phyloP scores from a whole-genome alignment of 371 early-diverging fungal species.

The Batrachochytrium dendrobatidis region DNA sequence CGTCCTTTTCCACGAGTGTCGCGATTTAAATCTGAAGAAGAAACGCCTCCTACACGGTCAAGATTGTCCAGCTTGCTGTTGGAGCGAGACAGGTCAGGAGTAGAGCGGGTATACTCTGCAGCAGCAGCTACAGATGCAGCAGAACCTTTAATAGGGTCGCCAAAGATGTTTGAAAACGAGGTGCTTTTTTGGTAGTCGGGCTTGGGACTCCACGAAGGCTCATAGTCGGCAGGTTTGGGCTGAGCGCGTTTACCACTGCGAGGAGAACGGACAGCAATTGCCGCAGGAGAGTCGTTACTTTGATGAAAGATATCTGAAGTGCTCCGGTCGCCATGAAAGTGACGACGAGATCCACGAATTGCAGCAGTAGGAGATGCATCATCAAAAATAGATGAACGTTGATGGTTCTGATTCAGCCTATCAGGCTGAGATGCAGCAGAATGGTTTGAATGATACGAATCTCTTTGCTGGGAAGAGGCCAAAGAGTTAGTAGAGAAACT shows the following conservation, averaged over 20 bases:
- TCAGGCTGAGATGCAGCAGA: too few relatives aligned
- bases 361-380: background rate
- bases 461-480: too few relatives aligned
- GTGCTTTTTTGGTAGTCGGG: conserved; percentile 4
- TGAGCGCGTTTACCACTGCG: background rate
- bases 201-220: conserved; percentile 2
- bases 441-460: too few relatives aligned
- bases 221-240: background rate
- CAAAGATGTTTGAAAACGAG: conserved; percentile 2
- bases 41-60: background rate
- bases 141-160: background rate
- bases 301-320: conserved; percentile 1
- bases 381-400: conserved; percentile 4
- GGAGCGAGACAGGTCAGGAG: too few relatives aligned
- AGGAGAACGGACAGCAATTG: background rate
- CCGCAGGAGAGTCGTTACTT: background rate
- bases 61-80: too few relatives aligned
- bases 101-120: too few relatives aligned
- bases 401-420: background rate
- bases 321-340: background rate
- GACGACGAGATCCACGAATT: background rate
- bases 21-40: conserved; percentile 1
- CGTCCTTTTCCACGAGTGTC: conserved; percentile 1
- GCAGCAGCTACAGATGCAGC: too few relatives aligned
- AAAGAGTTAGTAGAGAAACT: too few relatives aligned